Base-by-base conservation (phyloP, 1,139 yeast genomes). In the Magnusiomyces fungicola region DNA sequence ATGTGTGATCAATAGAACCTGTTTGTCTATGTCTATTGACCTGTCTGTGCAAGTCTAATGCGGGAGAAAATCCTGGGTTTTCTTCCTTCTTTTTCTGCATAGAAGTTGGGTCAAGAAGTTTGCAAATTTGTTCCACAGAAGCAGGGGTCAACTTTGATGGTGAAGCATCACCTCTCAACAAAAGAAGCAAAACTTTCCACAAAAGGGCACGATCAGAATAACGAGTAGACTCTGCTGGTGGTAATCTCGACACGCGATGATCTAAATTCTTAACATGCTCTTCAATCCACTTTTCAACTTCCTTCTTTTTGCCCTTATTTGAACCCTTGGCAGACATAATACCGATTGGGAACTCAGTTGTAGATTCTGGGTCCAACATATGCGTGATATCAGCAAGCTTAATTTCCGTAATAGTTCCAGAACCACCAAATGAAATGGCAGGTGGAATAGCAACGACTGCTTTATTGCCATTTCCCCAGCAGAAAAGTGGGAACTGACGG, bases 401-500 rank as follows among this genome's bases (percentile, higher is more conserved):
- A 9, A 76, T 54, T 9, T 59, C 61, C 9, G 61, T 53, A 12
- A 56, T 43, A 12, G 58, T 51, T 3, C 59, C 53, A 3, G 59
- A 51, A 6, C 58, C 54, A 10, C 69, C 69, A 48, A 61, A 64
- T 1, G 66, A 60, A 39, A 66, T 59, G 14, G 59, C 52, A 4
- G 70, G 59, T 4, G 84, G 81, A 34, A 78, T 59, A 47, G 73
- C 70, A 36, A 70, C 68, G 1, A 74, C 73, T 19, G 76, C 62
- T 47, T 69, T 74, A 10, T 71, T 70, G 4, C 76, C 69, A 36
- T 71, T 68, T 44, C 86, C 77, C 86, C 95, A 89, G 50, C 76
- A 72, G 62, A 88, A 84, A 33, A 89, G 65, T 0, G 96, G 96
- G 64, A 84, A 85, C 62, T 87, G 96, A 51, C 86, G 71, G 14